A percentile compares a stretch with the other conserved stretches of the same genome.
These are phyloP conservation scores for Carallia pectinifolia DNA, from an alignment of 345 rosid species.

Conservation along the genomic window DNA sequence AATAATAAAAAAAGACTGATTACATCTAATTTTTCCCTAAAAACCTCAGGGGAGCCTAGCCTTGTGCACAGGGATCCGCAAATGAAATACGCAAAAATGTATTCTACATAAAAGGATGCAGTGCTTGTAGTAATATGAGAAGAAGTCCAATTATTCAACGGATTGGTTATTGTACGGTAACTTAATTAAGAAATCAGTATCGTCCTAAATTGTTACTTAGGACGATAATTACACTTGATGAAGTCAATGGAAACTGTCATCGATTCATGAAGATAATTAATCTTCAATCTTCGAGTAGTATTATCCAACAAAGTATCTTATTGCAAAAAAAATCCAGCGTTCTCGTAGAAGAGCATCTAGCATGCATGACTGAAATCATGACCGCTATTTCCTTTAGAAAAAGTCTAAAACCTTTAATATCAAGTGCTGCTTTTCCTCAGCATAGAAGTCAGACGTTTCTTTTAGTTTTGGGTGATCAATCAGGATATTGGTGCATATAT, in stretches of 20 bases:
- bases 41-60: too few species aligned
- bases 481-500: too few species aligned
- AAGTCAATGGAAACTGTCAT: not conserved
- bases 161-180: too few species aligned
- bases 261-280: not conserved
- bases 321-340: not conserved
- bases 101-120: too few species aligned
- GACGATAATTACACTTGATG: not conserved
- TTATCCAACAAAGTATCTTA: not conserved
- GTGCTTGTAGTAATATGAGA: too few species aligned
- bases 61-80: too few species aligned
- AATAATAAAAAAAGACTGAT: too few species aligned
- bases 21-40: too few species aligned
- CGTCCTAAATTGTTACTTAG: too few species aligned
- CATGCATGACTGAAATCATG: constrained; percentile 2
- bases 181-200: too few species aligned
- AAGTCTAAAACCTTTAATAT: not conserved
- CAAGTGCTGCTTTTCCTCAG: not conserved
- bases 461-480: not conserved
- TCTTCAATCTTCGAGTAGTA: not conserved
- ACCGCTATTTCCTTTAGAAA: not conserved
- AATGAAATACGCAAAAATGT: not conserved
- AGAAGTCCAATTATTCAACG: too few species aligned
- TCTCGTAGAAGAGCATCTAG: constrained; percentile 16
- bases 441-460: not conserved